These are phyloP conservation scores for Seiridium unicorne DNA, from an alignment of 2,329 filamentous ascomycete genomes.

Conservation along the genomic window DNA sequence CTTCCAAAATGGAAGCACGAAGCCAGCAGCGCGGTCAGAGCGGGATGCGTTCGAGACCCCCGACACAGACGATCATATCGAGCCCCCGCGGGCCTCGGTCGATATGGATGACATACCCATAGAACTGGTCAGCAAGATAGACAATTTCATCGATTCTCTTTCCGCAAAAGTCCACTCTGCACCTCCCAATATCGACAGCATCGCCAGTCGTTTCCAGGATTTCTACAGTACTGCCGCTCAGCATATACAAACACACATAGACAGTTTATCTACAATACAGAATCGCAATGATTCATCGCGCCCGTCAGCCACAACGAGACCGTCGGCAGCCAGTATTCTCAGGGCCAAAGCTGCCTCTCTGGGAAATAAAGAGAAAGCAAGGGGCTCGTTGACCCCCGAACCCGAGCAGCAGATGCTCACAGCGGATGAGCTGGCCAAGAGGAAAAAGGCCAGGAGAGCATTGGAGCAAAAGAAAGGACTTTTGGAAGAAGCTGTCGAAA, in stretches of 20 bases:
- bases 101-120: slow-evolving; percentile 89
- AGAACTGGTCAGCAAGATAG: slow-evolving; percentile 85
- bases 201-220: slow-evolving; percentile 88
- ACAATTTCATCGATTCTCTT: slow-evolving; percentile 90
- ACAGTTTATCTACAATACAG: slow-evolving; percentile 71
- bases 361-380: slow-evolving; percentile 49
- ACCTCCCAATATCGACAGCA: slow-evolving; percentile 77
- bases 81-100: slow-evolving; percentile 55
- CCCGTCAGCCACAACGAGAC: slow-evolving; percentile 52
- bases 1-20: slow-evolving; percentile 35
- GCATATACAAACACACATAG: slow-evolving; percentile 85
- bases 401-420: slow-evolving; percentile 84
- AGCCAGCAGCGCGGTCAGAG: slow-evolving; percentile 22
- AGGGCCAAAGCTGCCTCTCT: slow-evolving; percentile 56
- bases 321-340: slow-evolving; percentile 55
- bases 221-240: slow-evolving; percentile 82
- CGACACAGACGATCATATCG: slow-evolving; percentile 42
- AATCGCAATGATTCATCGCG: slow-evolving; percentile 62
- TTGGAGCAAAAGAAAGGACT: slow-evolving; percentile 75
- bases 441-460: slow-evolving; percentile 73
- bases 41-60: slow-evolving; percentile 50
- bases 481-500: slow-evolving; percentile 89
- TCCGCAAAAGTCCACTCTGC: slow-evolving; percentile 82
- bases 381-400: slow-evolving; percentile 39
- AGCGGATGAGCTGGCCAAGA: slow-evolving; percentile 75